A percentile compares a stretch with the other conserved stretches of the same genome.
Conservation (phyloP, 2,329 filamentous ascomycete species). For the Madurella mycetomatis region DNA sequence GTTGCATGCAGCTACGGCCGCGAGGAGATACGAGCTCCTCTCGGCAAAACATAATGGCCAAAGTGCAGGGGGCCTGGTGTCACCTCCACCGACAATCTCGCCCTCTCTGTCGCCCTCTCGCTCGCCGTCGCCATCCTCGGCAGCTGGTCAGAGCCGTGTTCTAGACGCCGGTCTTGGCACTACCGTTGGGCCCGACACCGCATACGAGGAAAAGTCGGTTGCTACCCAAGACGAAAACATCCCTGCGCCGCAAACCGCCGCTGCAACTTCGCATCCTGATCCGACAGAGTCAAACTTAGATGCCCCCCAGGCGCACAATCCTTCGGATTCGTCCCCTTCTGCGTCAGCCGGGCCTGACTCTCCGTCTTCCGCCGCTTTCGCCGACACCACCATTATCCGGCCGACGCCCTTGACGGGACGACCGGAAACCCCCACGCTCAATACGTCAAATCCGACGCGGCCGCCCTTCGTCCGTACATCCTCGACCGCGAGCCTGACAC, state of each 20-base stretch:
- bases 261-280: conserved; percentile 8
- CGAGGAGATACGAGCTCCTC: conserved; percentile 31
- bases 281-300: conserved; percentile 1
- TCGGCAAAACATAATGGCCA: conserved; percentile 24
- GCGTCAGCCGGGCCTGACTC: not conserved
- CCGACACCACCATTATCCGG: conserved; percentile 19
- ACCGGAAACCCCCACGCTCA: conserved; percentile 17
- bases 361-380: conserved; percentile 3
- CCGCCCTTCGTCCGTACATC: conserved; percentile 46
- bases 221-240: conserved; percentile 11
- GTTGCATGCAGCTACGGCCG: conserved; percentile 27
- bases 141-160: not conserved
- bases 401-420: conserved; percentile 14
- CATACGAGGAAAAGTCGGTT: conserved; percentile 2
- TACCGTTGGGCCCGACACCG: not conserved
- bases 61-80: conserved; percentile 11
- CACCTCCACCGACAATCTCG: conserved; percentile 20
- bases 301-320: not conserved
- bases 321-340: not conserved
- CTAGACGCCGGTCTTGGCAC: conserved; percentile 14
- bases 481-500: conserved; percentile 40
- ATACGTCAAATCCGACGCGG: conserved; percentile 22
- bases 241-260: conserved; percentile 12
- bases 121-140: conserved; percentile 12
- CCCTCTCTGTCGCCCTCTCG: conserved; percentile 18